Percentiles rank a stretch among this genome's conserved stretches.
Conservation (phyloP, 371 early-diverging fungal species). For the Mortierella sp. region DNA sequence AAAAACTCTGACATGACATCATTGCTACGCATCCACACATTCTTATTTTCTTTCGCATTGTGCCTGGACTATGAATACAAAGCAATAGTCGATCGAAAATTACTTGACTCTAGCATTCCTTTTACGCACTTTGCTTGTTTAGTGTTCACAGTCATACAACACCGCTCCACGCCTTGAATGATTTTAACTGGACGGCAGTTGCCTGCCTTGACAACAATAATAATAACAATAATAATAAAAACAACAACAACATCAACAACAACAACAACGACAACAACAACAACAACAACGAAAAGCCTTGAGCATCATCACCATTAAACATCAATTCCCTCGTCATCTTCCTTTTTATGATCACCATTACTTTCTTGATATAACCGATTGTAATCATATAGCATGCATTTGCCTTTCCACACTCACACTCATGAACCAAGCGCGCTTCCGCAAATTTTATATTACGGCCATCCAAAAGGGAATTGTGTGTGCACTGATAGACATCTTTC, state of each 20-base stretch:
- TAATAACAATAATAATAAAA: neutral
- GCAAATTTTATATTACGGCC: neutral
- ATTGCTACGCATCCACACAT: neutral
- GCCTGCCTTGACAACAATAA: neutral
- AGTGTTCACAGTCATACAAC: neutral
- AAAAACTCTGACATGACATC: constrained; percentile 1
- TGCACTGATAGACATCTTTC: too few species aligned
- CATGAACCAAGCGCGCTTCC: neutral
- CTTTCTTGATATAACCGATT: neutral
- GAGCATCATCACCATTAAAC: neutral
- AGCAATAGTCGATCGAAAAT: neutral
- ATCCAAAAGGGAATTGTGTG: neutral
- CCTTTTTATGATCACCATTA: too few species aligned
- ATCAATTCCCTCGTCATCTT: neutral
- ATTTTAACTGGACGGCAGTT: neutral
- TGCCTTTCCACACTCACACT: neutral
- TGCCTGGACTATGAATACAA: neutral
- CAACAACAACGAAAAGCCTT: neutral
- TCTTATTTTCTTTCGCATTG: neutral
- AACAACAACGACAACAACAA: too few species aligned
- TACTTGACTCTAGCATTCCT: neutral
- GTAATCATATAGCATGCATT: neutral
- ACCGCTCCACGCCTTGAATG: neutral
- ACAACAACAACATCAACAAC: too few species aligned
- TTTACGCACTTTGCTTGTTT: too few species aligned